Evolutionary conservation across 805 yeast species (phyloP).

Genomic region (Hanseniaspora thailandica): DNA sequence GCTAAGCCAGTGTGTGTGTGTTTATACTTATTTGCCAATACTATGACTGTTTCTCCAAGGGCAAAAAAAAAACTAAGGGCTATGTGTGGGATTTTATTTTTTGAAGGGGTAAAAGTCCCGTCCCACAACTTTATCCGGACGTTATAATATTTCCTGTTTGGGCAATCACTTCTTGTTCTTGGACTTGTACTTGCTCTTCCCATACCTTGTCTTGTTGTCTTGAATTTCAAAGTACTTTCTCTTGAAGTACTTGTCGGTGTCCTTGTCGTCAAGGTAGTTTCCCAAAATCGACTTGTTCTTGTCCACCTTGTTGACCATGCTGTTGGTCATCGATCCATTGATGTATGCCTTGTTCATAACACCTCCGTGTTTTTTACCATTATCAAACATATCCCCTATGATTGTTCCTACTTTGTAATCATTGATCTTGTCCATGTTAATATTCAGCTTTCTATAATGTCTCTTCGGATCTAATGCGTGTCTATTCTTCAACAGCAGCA

Average conservation of each 20-base stretch:
- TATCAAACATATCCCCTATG: constrained; percentile 71
- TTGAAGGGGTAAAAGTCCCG: no score
- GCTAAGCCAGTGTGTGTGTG: no score
- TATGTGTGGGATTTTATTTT: no score
- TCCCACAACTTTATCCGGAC: background rate
- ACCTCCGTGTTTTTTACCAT: constrained; percentile 29
- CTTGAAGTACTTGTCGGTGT: constrained; percentile 65
- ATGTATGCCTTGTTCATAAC: constrained; percentile 28
- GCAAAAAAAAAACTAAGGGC: no score
- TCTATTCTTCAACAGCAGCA: constrained; percentile 70
- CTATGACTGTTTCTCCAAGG: background rate
- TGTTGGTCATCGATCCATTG: constrained; percentile 18
- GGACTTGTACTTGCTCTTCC: constrained; percentile 5
- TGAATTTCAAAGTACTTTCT: constrained; percentile 76
- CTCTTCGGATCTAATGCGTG: constrained; percentile 90
- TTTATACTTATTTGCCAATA: no score
- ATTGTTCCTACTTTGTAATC: constrained; percentile 83
- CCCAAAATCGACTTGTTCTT: constrained; percentile 71
- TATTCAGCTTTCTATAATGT: constrained; percentile 64
- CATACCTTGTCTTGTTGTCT: constrained; percentile 34
- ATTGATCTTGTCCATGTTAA: constrained; percentile 52
- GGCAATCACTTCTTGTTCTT: constrained; percentile 34
- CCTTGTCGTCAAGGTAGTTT: constrained; percentile 65
- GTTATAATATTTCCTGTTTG: background rate
- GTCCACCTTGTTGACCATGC: constrained; percentile 53